phyloP scores from a whole-genome alignment of 352 stramenopile species.

The Globisporangium rhizosaccharum region DNA sequence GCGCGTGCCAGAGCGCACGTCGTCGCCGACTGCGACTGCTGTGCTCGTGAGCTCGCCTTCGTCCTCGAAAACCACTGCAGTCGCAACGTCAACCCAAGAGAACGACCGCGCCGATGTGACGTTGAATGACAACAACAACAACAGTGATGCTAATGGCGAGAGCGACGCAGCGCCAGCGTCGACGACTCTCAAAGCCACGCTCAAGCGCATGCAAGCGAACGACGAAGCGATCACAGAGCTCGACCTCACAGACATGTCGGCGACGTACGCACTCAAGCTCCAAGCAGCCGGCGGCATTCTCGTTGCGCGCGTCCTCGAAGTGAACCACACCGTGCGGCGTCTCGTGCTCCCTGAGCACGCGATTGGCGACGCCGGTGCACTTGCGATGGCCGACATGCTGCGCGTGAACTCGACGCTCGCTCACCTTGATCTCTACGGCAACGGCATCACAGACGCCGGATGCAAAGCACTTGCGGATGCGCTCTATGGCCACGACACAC shows the following conservation, averaged over 20 bases:
- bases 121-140: neutral
- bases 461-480: conserved; percentile 24
- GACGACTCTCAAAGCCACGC: conserved; percentile 35
- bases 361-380: conserved; percentile 39
- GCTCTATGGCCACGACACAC: conserved; percentile 42
- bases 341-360: conserved; percentile 48
- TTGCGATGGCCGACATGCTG: conserved; percentile 49
- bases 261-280: conserved; percentile 37
- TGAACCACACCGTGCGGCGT: conserved; percentile 36
- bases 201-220: conserved; percentile 51
- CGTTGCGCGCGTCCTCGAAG: conserved; percentile 45
- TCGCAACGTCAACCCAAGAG: conserved; percentile 7
- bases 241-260: conserved; percentile 51
- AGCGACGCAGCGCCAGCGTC: neutral
- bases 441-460: conserved; percentile 38
- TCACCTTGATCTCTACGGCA: conserved; percentile 42
- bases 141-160: neutral
- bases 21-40: conserved; percentile 1
- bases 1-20: conserved; percentile 12
- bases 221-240: conserved; percentile 49
- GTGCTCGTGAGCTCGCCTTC: neutral
- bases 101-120: neutral
- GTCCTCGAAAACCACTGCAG: neutral
- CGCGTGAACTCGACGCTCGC: conserved; percentile 39
- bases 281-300: conserved; percentile 26